Evolutionary conservation across 495 filamentous ascomycete genomes (phyloP), one percentile per base, ranked within the genome.

Genomic region (Letharia columbiana): DNA sequence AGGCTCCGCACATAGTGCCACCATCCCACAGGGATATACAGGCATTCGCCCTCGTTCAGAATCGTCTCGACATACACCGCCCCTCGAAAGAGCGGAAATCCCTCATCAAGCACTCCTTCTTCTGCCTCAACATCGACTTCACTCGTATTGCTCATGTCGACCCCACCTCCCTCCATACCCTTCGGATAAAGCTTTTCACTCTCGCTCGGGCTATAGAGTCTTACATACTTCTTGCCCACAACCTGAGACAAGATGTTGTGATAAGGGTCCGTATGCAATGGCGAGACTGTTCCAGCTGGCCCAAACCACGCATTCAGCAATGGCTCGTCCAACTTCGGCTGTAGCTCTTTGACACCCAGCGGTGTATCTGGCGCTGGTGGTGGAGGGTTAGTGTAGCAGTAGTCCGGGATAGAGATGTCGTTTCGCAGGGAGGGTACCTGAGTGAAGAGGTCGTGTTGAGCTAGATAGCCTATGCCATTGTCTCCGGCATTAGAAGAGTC

Each of bases 1-100:
- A 97, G 71, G 45, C 90, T 90, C 68, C 89, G 80, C 8, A 99
- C 91, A 81, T 96, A 98, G 80, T 99, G 94, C 94, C 94, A 99
- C 94, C 94, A 99, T 28, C 93, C 94, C 5, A 90, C 80, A 7
- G 94, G 94, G 62, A 99, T 92, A 77, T 96, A 96, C 66, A 99
- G 73, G 69, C 84, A 88, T 66, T 98, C 91, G 0, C 93, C 94
- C 39, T 87, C 86, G 44, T 81, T 83, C 33, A 98, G 74, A 1
- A 98, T 83, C 20, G 84, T 87, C 72, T 98, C 94, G 17, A 91
- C 75, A 76, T 89, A 96, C 61, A 79, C 77, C 13, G 90, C 83
- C 40, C 79, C 70, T 65, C 71, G 67, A 68, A 89, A 89, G 0
- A 79, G 76, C 9, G 85, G 84, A 81, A 80, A 88, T 64, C 72